Conservation (phyloP, 306 rosid species). For the Vicia faba region DNA sequence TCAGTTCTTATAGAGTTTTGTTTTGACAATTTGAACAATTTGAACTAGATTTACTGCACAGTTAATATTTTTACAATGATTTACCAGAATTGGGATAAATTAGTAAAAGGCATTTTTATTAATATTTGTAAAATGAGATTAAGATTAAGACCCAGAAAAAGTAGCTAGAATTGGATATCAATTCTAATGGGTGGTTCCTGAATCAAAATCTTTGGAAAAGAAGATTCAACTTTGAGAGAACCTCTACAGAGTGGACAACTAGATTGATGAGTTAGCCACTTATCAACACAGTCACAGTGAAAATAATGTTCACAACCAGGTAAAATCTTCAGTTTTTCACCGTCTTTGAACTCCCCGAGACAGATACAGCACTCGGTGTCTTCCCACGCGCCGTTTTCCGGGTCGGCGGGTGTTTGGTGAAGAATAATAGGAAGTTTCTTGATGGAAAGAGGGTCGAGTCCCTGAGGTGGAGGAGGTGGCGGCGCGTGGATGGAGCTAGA, state of each 20-base stretch:
- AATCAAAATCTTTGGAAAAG: conserved; percentile 48
- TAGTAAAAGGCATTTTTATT: conserved; percentile 8
- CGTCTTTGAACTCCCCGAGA: conserved; percentile 64
- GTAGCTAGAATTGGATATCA: conserved; percentile 39
- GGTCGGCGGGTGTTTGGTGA: conserved; percentile 40
- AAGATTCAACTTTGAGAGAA: conserved; percentile 52
- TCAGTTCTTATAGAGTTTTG: no score
- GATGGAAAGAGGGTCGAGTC: conserved; percentile 52
- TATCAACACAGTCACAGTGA: conserved; percentile 82
- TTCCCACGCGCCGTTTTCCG: conserved; percentile 38
- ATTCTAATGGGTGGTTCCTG: conserved; percentile 53
- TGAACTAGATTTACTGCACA: neutral
- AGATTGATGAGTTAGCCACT: conserved; percentile 67
- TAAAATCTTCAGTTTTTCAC: conserved; percentile 77
- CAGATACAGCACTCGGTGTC: conserved; percentile 79
- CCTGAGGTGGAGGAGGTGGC: conserved; percentile 39
- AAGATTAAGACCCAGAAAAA: no score
- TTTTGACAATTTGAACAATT: no score
- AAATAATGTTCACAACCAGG: conserved; percentile 69
- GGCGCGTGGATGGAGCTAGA: conserved; percentile 34
- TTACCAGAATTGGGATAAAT: conserved; percentile 17
- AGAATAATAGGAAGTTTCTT: conserved; percentile 55
- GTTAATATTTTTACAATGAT: conserved; percentile 21
- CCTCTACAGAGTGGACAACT: conserved; percentile 87
- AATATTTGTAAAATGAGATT: conserved; percentile 1